phyloP scores from a whole-genome alignment of 108 stramenopile genomes.

The Nitzschia sp. region DNA sequence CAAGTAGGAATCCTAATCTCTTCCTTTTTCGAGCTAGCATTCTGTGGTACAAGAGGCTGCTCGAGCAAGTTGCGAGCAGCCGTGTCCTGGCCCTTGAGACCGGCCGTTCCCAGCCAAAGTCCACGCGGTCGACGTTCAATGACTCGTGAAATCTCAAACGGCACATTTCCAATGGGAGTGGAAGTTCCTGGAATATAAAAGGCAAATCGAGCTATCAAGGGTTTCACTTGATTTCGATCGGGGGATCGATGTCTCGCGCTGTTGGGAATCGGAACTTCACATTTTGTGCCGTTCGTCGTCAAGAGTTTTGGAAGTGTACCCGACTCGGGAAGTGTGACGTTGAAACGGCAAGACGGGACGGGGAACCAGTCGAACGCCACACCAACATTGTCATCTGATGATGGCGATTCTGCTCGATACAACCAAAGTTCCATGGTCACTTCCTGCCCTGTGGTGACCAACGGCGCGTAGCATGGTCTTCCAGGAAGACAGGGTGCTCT shows the following conservation, averaged over 20 bases:
- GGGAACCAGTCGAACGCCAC: conserved; percentile 5
- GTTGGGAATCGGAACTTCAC: conserved; percentile 22
- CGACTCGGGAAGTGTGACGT: conserved; percentile 17
- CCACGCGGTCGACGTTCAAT: conserved; percentile 16
- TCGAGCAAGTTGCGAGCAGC: conserved; percentile 19
- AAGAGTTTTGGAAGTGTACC: conserved; percentile 21
- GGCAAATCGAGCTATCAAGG: conserved; percentile 28
- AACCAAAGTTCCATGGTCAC: conserved; percentile 18
- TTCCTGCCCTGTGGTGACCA: neutral
- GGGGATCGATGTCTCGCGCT: conserved; percentile 20
- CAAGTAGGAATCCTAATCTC: conserved; percentile 12
- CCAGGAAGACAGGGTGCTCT: neutral
- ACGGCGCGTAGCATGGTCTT: neutral
- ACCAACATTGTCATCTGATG: neutral
- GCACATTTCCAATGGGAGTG: neutral
- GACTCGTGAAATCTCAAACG: conserved; percentile 30
- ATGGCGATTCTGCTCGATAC: conserved; percentile 1
- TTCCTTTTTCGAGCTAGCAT: conserved; percentile 1
- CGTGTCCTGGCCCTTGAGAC: neutral
- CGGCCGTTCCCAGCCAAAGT: conserved; percentile 2
- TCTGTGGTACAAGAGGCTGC: conserved; percentile 2
- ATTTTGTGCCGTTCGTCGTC: conserved; percentile 16
- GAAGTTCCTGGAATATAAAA: conserved; percentile 4
- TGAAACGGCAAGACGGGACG: conserved; percentile 15
- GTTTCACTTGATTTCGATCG: conserved; percentile 5